Percentiles rank a stretch among this genome's conserved stretches.
These are phyloP conservation scores for Mucor mucedo DNA, from an alignment of 371 early-diverging fungal genomes.

Conservation along the genomic window DNA sequence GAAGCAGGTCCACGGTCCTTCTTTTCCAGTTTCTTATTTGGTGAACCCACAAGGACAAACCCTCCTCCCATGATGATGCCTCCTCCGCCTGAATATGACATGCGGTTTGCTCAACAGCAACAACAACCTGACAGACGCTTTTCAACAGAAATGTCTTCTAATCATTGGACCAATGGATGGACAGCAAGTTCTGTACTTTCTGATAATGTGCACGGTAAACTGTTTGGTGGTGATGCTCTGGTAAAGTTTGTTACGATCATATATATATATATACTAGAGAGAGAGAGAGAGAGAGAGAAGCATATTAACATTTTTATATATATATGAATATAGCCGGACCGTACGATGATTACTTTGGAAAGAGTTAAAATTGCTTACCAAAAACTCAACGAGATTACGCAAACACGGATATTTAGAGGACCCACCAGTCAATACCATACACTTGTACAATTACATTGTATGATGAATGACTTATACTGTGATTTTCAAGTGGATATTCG, in stretches of 20 bases:
- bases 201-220: slow-evolving; percentile 42
- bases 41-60: slow-evolving; percentile 30
- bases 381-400: slow-evolving; percentile 32
- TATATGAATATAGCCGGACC: slow-evolving; percentile 23
- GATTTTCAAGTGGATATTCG: slow-evolving; percentile 27
- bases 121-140: slow-evolving; percentile 16
- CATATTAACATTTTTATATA: no score
- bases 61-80: slow-evolving; percentile 5
- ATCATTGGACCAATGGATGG: slow-evolving; percentile 42
- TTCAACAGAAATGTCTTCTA: neutral
- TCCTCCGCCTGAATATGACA: slow-evolving; percentile 16
- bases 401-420: slow-evolving; percentile 22
- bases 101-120: slow-evolving; percentile 6
- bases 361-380: slow-evolving; percentile 35
- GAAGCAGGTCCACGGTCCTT: slow-evolving; percentile 33
- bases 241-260: slow-evolving; percentile 18
- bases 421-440: slow-evolving; percentile 22
- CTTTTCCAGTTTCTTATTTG: slow-evolving; percentile 52
- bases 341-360: slow-evolving; percentile 27
- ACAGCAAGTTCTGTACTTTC: slow-evolving; percentile 43
- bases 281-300: no score
- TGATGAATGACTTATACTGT: slow-evolving; percentile 34
- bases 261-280: neutral
- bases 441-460: slow-evolving; percentile 31
- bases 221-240: slow-evolving; percentile 51